A percentile compares a stretch with the other conserved stretches of the same genome.
Evolutionary conservation across 2,329 filamentous ascomycete species (phyloP).

Genomic region (Xylaria sp.): DNA sequence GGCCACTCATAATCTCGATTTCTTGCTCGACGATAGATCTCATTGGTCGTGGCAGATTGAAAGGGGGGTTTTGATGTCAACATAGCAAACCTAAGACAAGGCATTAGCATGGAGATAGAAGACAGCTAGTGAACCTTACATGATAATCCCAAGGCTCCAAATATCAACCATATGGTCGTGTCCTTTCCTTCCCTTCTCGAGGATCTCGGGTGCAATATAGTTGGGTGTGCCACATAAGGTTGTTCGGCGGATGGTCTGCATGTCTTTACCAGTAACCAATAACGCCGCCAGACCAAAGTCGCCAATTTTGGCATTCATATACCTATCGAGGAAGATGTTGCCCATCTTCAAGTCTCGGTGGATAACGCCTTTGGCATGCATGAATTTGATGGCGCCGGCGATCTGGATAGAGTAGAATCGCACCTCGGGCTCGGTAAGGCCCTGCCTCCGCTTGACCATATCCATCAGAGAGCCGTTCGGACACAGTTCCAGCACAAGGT

Average conservation of each 20-base stretch:
- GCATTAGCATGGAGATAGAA: conserved; percentile 36
- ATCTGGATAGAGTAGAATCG: conserved; percentile 94
- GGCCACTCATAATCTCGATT: conserved; percentile 85
- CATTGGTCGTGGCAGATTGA: conserved; percentile 88
- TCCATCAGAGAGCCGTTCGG: conserved; percentile 97
- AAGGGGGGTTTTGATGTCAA: conserved; percentile 96
- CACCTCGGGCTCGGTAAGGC: conserved; percentile 91
- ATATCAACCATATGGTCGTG: conserved; percentile 99
- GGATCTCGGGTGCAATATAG: conserved; percentile 96
- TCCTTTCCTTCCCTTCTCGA: conserved; percentile 92
- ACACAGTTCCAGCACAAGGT: conserved; percentile 93
- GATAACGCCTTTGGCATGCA: conserved; percentile 95
- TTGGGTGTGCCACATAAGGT: conserved; percentile 98
- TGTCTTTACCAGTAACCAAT: conserved; percentile 89
- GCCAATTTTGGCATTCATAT: conserved; percentile 98
- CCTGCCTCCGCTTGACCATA: conserved; percentile 93
- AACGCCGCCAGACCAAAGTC: conserved; percentile 96
- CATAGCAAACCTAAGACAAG: conserved; percentile 80
- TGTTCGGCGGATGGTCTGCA: conserved; percentile 83
- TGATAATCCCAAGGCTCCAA: conserved; percentile 97
- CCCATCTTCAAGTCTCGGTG: conserved; percentile 98
- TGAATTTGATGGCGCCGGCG: conserved; percentile 96
- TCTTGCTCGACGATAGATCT: conserved; percentile 79
- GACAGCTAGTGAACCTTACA: conserved; percentile 64
- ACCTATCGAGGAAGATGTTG: conserved; percentile 91